These are phyloP conservation scores for Cucumis hystrix DNA, from an alignment of 306 rosid species.

Conservation along the genomic window DNA sequence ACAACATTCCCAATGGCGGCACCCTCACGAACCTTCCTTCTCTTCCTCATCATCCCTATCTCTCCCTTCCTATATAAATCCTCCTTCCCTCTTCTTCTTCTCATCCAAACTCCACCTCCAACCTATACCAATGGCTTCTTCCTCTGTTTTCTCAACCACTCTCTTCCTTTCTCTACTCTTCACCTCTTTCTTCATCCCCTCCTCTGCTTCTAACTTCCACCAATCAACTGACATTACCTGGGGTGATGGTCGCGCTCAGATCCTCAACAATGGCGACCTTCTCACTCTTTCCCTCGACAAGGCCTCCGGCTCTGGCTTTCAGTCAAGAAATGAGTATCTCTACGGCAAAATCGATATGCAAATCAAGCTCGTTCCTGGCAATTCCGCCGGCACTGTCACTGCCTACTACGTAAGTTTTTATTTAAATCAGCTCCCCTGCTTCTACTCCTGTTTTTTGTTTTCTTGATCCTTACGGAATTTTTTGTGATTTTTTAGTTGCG, in stretches of 20 bases:
- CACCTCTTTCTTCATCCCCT: neutral
- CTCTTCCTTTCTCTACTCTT: neutral
- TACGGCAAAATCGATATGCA: slow-evolving; percentile 26
- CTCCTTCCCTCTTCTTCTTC: neutral
- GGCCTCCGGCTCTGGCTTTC: slow-evolving; percentile 25
- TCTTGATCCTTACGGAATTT: neutral
- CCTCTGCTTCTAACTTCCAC: slow-evolving; percentile 11
- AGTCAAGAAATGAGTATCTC: slow-evolving; percentile 20
- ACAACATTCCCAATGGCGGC: too few relatives aligned
- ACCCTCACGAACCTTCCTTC: too few relatives aligned
- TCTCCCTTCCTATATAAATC: neutral
- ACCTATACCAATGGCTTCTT: neutral
- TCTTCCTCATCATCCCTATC: neutral
- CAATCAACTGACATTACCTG: slow-evolving; percentile 15
- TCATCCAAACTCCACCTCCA: neutral
- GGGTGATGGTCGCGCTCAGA: slow-evolving; percentile 15
- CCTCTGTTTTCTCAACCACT: neutral
- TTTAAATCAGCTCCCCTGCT: neutral
- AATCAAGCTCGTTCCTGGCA: slow-evolving; percentile 21
- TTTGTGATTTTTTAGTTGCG: slow-evolving; percentile 13
- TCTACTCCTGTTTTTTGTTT: neutral
- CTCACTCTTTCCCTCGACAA: slow-evolving; percentile 20
- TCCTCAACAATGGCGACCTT: slow-evolving; percentile 17
- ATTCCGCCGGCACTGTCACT: slow-evolving; percentile 4
- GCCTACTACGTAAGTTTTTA: slow-evolving; percentile 14